A percentile compares a stretch with the other conserved stretches of the same genome.
These are phyloP conservation scores for Mesotaenium endlicherianum DNA, from an alignment of 139 green algal species.

Conservation along the genomic window DNA sequence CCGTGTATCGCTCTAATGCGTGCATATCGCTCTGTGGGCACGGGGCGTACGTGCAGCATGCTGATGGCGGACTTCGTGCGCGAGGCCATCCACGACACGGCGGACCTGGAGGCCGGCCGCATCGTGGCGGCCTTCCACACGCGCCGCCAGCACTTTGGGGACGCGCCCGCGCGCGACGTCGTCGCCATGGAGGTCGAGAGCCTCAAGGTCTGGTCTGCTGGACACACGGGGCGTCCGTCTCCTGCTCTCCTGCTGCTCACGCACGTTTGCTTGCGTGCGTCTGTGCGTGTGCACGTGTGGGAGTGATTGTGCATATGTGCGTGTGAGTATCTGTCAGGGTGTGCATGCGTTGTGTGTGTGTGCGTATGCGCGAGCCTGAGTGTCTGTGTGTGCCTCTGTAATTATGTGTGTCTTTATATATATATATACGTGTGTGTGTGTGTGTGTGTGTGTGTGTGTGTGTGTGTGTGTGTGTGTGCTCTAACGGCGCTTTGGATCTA, in stretches of 20 bases:
- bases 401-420: not conserved
- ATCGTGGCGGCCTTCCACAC: conserved; percentile 8
- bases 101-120: conserved; percentile 15
- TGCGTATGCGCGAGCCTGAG: not conserved
- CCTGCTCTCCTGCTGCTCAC: not conserved
- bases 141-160: not conserved
- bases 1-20: no score
- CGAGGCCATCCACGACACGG: conserved; percentile 22
- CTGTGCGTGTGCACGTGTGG: not conserved
- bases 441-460: not conserved
- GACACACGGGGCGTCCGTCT: not conserved
- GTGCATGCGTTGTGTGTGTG: conserved; percentile 1
- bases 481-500: not conserved
- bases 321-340: not conserved
- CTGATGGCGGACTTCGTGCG: conserved; percentile 38
- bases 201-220: not conserved
- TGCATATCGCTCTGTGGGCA: no score
- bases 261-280: not conserved
- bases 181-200: not conserved
- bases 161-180: not conserved
- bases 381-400: not conserved
- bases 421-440: not conserved
- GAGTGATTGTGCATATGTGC: not conserved
- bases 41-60: conserved; percentile 9
- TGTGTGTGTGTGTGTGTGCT: not conserved